Base-by-base conservation (phyloP, 805 yeast genomes). In the Zygoascus ofunaensis region DNA sequence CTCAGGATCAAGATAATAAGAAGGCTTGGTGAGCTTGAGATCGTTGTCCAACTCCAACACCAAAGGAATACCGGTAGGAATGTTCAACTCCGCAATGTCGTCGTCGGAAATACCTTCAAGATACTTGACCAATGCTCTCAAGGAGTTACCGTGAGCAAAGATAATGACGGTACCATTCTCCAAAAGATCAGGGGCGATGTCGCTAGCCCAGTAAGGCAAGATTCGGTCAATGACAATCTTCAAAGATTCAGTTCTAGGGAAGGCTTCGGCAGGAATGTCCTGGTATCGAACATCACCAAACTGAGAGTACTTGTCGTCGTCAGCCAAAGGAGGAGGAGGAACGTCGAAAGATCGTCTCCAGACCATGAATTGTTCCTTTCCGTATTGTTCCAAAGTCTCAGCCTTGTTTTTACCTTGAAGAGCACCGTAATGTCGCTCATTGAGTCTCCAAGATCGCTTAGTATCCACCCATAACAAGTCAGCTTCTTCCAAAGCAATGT, bases 391-490 rank as follows among this genome's bases (percentile, higher is more conserved):
- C 64, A 87, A 77, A 56, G 95, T 83, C 60, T 76, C 89, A 58
- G 96, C 96, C 76, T 89, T 89, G 77, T 90, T 94, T 76, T 90
- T 87, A 69, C 97, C 97, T 74, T 90, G 97, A 63, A 89, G 79
- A 58, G 87, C 97, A 78, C 97, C 97, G 75, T 89, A 89, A 72
- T 89, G 97, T 78, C 97, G 92, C 76, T 89, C 97, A 75, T 89
- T 89, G 68, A 89, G 79, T 78, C 97, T 84, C 97, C 97, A 90
- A 45, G 90, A 77, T 77, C 97, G 85, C 70, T 81, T 79, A 60
- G 84, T 94, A 62, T 94, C 95, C 56, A 89, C 77, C 77, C 79
- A 89, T 57, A 86, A 71, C 65, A 87, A 85, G 70, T 87, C 97
- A 47, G 97, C 90, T 54, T 73, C 66, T 51, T 82, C 86, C 57